Conservation (phyloP, 768 basidiomycete species). For the Boletus rubroflammeus region DNA sequence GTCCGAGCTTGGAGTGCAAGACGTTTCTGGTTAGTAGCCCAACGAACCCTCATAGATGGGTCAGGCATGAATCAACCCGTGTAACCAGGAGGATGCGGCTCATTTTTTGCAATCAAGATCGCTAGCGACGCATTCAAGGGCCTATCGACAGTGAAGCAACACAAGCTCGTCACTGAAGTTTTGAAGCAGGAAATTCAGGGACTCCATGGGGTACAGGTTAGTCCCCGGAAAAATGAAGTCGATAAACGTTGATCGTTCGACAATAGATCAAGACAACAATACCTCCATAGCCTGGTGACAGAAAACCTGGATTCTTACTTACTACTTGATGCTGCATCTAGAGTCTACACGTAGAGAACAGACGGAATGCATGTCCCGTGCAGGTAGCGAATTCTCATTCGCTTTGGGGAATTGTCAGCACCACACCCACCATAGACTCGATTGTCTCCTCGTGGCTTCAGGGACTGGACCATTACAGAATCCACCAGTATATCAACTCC, state of each 20-base stretch:
- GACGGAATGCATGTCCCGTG: neutral
- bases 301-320: neutral
- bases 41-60: neutral
- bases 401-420: neutral
- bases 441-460: neutral
- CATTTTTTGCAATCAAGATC: slow-evolving; percentile 91
- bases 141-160: slow-evolving; percentile 86
- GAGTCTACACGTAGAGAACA: slow-evolving; percentile 8
- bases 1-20: slow-evolving; percentile 79
- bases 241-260: slow-evolving; percentile 6
- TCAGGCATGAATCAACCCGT: slow-evolving; percentile 6
- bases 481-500: neutral
- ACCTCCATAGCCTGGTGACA: slow-evolving; percentile 18
- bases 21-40: slow-evolving; percentile 82
- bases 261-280: slow-evolving; percentile 43
- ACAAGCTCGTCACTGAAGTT: slow-evolving; percentile 80
- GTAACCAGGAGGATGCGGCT: slow-evolving; percentile 85
- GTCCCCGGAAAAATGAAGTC: slow-evolving; percentile 18
- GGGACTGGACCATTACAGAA: neutral
- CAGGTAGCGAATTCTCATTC: neutral
- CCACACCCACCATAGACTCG: neutral
- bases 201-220: slow-evolving; percentile 92
- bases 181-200: slow-evolving; percentile 86
- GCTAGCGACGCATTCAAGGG: slow-evolving; percentile 84
- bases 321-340: slow-evolving; percentile 3